Evolutionary conservation across 306 rosid species (phyloP), one percentile per base, ranked within the genome.

Genomic region (Canavalia ensiformis): DNA sequence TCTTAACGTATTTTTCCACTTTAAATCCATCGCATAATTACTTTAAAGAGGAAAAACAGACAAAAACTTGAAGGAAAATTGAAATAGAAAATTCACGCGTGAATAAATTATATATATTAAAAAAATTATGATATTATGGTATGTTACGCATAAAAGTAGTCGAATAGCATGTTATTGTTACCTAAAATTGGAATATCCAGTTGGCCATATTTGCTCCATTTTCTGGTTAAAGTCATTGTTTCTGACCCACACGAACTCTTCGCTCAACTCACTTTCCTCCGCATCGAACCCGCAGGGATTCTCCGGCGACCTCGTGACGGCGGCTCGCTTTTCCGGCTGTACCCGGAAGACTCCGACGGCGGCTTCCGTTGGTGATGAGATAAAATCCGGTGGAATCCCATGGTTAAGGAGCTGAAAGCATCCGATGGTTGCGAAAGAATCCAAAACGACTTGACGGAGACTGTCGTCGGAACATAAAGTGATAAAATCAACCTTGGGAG

Each of bases 181-280:
- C 96, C 93, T 81, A 88, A 90, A 91, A 67, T 75, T 82, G 28
- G 92, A 84, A 87, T 91, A 90, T 68, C 83, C 91, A 34, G 33
- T 10, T n/a, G 90, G 89, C 80, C 83, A 84, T 68, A 90, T 83
- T 75, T 74, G 82, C 89, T 91, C 91, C 94, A 91, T 91, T 72
- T 80, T 79, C 81, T 79, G 28, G 80, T 85, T 80, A 81, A 91
- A 84, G 29, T 77, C 86, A 47, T 77, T 71, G 49, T 91, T 88
- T 76, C 82, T 60, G 2, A 35, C 37, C 65, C 65, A 58, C 2
- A 58, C 65, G 39, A 58, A 58, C 39, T 58, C 39, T 3, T 58
- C 6, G 12, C 56, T 51, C 7, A 51, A 13, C 25, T 13, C 56
- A 51, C 13, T 13, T 7, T 58, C n/a, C 4, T 30, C 65, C n/a